Conservation (phyloP, 2,329 filamentous ascomycete genomes). For the Pleomassaria siparia region DNA sequence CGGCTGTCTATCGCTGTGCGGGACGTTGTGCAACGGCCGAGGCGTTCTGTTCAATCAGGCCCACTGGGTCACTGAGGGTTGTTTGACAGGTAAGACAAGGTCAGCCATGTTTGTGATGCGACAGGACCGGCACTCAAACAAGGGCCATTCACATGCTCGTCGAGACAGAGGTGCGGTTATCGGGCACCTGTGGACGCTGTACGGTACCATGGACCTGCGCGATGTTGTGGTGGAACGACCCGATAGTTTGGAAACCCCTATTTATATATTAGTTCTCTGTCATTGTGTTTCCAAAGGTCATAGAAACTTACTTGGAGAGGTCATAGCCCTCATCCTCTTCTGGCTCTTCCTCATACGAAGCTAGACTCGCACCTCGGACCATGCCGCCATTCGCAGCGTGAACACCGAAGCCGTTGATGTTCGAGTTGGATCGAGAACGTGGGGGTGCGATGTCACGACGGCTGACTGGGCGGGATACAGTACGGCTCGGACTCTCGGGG, state of each 20-base stretch:
- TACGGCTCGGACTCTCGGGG: conserved; percentile 38
- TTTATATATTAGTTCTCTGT: background rate
- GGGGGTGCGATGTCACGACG: conserved; percentile 29
- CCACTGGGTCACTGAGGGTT: too few species aligned
- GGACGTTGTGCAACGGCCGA: too few species aligned
- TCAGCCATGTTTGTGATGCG: too few species aligned
- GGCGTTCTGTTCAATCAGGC: too few species aligned
- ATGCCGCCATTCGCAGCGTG: conserved; percentile 30
- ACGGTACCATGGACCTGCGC: conserved; percentile 31
- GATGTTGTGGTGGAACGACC: conserved; percentile 46
- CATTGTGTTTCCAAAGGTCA: background rate
- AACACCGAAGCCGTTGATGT: conserved; percentile 28
- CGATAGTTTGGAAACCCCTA: conserved; percentile 54
- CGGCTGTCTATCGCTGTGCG: too few species aligned
- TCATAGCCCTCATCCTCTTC: conserved; percentile 51
- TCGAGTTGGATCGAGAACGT: conserved; percentile 35
- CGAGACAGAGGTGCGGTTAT: conserved; percentile 8
- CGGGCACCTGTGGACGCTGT: background rate
- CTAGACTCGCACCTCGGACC: conserved; percentile 39
- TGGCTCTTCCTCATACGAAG: conserved; percentile 42
- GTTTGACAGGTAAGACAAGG: too few species aligned
- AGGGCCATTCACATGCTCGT: conserved; percentile 1
- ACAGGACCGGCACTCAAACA: too few species aligned
- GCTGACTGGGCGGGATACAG: conserved; percentile 38
- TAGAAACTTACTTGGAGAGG: conserved; percentile 50